These are phyloP conservation scores for Rhypophila decipiens DNA, from an alignment of 495 filamentous ascomycete species.

Conservation along the genomic window DNA sequence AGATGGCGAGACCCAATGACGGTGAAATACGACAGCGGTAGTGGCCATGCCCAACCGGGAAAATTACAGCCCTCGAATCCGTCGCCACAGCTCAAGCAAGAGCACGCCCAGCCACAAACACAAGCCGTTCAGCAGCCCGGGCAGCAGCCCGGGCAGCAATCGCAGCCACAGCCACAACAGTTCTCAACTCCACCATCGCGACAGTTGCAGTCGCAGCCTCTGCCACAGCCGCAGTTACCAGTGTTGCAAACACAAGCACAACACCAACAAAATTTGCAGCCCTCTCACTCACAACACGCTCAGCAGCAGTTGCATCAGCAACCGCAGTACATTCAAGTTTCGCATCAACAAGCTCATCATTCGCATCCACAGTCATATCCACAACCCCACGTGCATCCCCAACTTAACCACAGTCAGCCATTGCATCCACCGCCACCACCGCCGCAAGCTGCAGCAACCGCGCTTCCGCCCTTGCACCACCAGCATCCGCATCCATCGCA, in stretches of 20 bases:
- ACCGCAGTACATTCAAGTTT: background rate
- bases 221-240: background rate
- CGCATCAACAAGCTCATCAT: background rate
- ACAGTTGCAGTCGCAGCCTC: conserved; percentile 5
- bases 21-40: conserved; percentile 14
- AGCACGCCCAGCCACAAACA: background rate
- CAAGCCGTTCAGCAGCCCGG: background rate
- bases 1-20: conserved; percentile 18
- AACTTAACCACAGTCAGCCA: conserved; percentile 3
- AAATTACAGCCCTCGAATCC: conserved; percentile 6
- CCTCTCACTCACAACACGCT: background rate
- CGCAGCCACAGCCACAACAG: background rate
- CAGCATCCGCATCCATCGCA: conserved; percentile 1
- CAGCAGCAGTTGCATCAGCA: background rate
- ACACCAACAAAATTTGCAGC: conserved; percentile 5
- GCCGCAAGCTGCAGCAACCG: too few species aligned
- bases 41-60: conserved; percentile 13
- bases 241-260: background rate
- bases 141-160: conserved; percentile 3
- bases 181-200: background rate
- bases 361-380: conserved; percentile 8
- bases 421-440: background rate
- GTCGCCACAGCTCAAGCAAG: background rate
- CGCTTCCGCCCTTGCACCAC: conserved; percentile 1
- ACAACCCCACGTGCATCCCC: conserved; percentile 3